Conservation (phyloP, 371 early-diverging fungal genomes). For the Actinomucor elegans region DNA sequence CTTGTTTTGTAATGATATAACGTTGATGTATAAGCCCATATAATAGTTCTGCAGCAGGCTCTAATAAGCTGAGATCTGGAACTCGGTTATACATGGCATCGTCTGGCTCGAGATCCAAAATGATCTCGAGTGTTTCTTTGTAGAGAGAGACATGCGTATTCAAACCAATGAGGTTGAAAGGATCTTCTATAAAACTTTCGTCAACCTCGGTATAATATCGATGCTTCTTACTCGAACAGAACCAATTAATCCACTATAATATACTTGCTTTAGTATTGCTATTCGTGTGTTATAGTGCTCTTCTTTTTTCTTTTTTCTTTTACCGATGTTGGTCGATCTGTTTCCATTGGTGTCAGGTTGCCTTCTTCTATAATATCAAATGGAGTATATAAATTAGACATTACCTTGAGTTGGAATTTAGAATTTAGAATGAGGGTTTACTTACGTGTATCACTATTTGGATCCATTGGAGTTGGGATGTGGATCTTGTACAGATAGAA, state of each 20-base stretch:
- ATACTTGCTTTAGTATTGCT: neutral
- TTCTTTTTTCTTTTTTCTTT: neutral
- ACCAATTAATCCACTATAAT: constrained; percentile 88
- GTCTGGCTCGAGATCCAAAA: constrained; percentile 78
- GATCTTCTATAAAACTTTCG: constrained; percentile 85
- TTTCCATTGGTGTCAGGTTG: constrained; percentile 8
- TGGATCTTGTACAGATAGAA: no score
- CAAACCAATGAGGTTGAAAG: constrained; percentile 92
- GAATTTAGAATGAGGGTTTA: neutral
- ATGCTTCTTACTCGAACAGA: constrained; percentile 75
- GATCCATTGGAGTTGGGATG: neutral
- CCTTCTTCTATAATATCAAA: constrained; percentile 5
- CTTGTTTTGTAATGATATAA: constrained; percentile 75
- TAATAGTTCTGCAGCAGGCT: constrained; percentile 59
- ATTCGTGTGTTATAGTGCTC: neutral
- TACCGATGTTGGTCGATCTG: neutral
- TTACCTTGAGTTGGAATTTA: neutral
- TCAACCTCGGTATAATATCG: constrained; percentile 83
- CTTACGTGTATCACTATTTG: constrained; percentile 13
- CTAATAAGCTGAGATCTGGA: constrained; percentile 43
- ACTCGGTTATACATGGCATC: constrained; percentile 44
- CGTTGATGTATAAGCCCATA: constrained; percentile 86
- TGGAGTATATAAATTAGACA: neutral
- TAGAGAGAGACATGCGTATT: constrained; percentile 75
- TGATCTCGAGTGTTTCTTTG: constrained; percentile 78